Conservation (phyloP, 2,329 filamentous ascomycete genomes). For the Apiospora saccharicola region DNA sequence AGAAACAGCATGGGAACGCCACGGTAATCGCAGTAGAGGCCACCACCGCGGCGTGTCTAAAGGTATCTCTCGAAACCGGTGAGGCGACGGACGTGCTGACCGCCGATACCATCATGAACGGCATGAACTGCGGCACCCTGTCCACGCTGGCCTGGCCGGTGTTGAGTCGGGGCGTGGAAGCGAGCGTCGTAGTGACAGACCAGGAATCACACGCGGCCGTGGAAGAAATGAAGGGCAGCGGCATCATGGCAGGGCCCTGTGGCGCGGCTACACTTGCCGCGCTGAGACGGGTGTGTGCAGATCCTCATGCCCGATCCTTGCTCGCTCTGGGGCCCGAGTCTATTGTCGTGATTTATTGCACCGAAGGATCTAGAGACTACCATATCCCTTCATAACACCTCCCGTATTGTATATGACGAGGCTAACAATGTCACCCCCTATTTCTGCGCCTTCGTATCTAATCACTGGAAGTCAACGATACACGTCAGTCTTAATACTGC, state of each 20-base stretch:
- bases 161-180: constrained; percentile 65
- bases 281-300: constrained; percentile 54
- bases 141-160: constrained; percentile 71
- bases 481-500: neutral
- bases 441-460: neutral
- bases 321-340: constrained; percentile 55
- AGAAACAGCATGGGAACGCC: constrained; percentile 31
- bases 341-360: constrained; percentile 71
- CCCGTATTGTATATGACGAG: neutral
- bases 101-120: constrained; percentile 73
- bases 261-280: constrained; percentile 58
- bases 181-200: constrained; percentile 67
- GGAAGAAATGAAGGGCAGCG: constrained; percentile 53
- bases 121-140: constrained; percentile 76
- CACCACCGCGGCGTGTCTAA: constrained; percentile 67
- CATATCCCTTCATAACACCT: constrained; percentile 41
- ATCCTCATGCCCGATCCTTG: constrained; percentile 38
- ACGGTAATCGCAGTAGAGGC: constrained; percentile 74
- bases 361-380: constrained; percentile 68
- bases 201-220: constrained; percentile 67
- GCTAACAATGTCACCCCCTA: neutral
- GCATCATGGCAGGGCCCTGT: constrained; percentile 42
- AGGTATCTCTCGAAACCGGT: constrained; percentile 58
- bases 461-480: neutral
- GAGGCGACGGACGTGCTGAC: constrained; percentile 60